Conservation (phyloP, 305 asterid species). For the Rubia peregrina region DNA sequence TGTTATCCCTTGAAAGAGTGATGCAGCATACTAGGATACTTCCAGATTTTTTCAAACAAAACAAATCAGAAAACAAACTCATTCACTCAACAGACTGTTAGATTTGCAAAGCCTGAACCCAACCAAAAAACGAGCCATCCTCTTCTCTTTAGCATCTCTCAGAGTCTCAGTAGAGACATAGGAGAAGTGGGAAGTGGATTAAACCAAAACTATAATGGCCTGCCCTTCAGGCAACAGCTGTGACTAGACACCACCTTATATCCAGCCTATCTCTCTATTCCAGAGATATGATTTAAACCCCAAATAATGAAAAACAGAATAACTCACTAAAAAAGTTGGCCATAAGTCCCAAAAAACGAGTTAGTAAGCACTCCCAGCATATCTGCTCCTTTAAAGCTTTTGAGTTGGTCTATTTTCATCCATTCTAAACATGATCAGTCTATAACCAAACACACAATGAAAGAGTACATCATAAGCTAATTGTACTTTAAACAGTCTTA, state of each 20-base stretch:
- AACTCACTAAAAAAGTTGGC: constrained; percentile 14
- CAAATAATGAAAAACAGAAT: background rate
- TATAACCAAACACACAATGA: background rate
- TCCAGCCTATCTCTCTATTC: constrained; percentile 5
- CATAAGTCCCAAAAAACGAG: constrained; percentile 19
- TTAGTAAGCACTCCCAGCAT: constrained; percentile 11
- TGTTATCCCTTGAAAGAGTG: background rate
- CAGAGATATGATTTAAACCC: background rate
- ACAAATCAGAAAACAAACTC: background rate
- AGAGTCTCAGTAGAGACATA: constrained; percentile 16
- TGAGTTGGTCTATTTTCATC: constrained; percentile 11
- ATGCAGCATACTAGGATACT: background rate
- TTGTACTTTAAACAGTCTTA: too few relatives aligned
- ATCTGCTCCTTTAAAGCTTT: constrained; percentile 4
- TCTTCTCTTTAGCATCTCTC: constrained; percentile 15
- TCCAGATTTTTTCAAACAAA: background rate
- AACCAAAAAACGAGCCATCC: constrained; percentile 12
- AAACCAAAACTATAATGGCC: constrained; percentile 7
- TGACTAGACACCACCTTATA: constrained; percentile 19
- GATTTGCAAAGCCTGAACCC: constrained; percentile 11
- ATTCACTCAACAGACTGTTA: background rate
- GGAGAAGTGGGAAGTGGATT: background rate
- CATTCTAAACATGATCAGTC: constrained; percentile 12
- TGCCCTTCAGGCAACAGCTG: constrained; percentile 7
- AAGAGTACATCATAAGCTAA: background rate